Percentiles rank a stretch among this genome's conserved stretches.
phyloP scores from a whole-genome alignment of 208 protist species.

The Trypanosoma caninum region DNA sequence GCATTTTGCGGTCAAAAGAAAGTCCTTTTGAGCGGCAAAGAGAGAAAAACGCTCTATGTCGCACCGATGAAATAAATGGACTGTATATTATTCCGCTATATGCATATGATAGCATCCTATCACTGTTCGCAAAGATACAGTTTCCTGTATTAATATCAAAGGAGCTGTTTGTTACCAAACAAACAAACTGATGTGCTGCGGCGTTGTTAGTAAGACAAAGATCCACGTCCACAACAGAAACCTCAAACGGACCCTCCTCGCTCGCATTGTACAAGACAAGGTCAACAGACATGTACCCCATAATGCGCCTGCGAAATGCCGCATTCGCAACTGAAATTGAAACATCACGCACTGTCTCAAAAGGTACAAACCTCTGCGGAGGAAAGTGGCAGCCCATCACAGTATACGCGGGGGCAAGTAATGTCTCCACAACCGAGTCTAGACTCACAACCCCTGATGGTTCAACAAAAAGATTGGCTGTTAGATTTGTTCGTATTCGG shows the following conservation, averaged over 20 bases:
- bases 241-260: slow-evolving; percentile 12
- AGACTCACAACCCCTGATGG: slow-evolving; percentile 72
- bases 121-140: background rate
- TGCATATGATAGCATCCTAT: slow-evolving; percentile 45
- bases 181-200: slow-evolving; percentile 61
- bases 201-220: slow-evolving; percentile 79
- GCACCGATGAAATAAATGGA: slow-evolving; percentile 77
- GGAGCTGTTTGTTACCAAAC: slow-evolving; percentile 31
- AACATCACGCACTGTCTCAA: slow-evolving; percentile 59
- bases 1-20: slow-evolving; percentile 54
- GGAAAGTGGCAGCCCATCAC: slow-evolving; percentile 76
- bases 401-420: slow-evolving; percentile 84
- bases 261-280: slow-evolving; percentile 57
- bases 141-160: slow-evolving; percentile 34
- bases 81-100: slow-evolving; percentile 90
- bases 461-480: slow-evolving; percentile 85
- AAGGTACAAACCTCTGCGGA: slow-evolving; percentile 41
- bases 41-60: slow-evolving; percentile 80
- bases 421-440: slow-evolving; percentile 83
- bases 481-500: slow-evolving; percentile 42
- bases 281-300: slow-evolving; percentile 89
- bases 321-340: slow-evolving; percentile 63
- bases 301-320: slow-evolving; percentile 75
- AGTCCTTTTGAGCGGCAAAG: slow-evolving; percentile 71
- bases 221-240: slow-evolving; percentile 92